Percentiles rank a stretch among this genome's conserved stretches.
Evolutionary conservation across 1,284 basidiomycete species (phyloP).

Genomic region (Fomes fomentarius): DNA sequence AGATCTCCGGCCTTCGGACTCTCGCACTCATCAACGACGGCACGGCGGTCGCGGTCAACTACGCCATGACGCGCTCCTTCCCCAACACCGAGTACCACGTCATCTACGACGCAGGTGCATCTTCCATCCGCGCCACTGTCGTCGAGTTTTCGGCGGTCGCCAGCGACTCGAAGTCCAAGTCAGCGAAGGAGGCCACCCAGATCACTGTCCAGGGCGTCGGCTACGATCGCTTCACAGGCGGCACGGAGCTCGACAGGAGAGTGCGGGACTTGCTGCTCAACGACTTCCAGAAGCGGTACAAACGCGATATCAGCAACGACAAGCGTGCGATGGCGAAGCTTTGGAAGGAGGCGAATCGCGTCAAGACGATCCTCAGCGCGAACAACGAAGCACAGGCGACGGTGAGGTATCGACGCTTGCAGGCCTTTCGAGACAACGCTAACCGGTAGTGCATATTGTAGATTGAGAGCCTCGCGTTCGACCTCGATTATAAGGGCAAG

Average conservation of each 20-base stretch:
- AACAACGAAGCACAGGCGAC: conserved; percentile 80
- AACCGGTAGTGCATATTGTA: conserved; percentile 67
- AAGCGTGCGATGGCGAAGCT: conserved; percentile 90
- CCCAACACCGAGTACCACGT: conserved; percentile 82
- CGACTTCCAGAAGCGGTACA: conserved; percentile 74
- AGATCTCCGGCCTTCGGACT: conserved; percentile 74
- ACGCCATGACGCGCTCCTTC: conserved; percentile 94
- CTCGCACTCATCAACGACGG: conserved; percentile 92
- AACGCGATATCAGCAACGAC: conserved; percentile 70
- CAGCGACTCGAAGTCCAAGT: conserved; percentile 49
- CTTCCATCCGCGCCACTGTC: conserved; percentile 86
- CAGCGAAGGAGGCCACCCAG: conserved; percentile 65
- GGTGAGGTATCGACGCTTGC: conserved; percentile 46
- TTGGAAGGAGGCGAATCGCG: conserved; percentile 89
- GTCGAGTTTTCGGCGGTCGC: conserved; percentile 74
- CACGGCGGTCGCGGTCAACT: conserved; percentile 91
- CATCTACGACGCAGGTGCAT: conserved; percentile 94
- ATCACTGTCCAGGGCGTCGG: conserved; percentile 82
- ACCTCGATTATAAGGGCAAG: conserved; percentile 88
- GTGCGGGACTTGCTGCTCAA: conserved; percentile 82
- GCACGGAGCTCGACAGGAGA: conserved; percentile 83
- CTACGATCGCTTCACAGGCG: conserved; percentile 79
- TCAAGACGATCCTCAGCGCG: conserved; percentile 94
- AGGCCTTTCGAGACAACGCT: conserved; percentile 6
- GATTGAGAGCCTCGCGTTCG: conserved; percentile 89